Base-by-base conservation (phyloP, 495 filamentous ascomycete genomes). In the Cudoniella acicularis region DNA sequence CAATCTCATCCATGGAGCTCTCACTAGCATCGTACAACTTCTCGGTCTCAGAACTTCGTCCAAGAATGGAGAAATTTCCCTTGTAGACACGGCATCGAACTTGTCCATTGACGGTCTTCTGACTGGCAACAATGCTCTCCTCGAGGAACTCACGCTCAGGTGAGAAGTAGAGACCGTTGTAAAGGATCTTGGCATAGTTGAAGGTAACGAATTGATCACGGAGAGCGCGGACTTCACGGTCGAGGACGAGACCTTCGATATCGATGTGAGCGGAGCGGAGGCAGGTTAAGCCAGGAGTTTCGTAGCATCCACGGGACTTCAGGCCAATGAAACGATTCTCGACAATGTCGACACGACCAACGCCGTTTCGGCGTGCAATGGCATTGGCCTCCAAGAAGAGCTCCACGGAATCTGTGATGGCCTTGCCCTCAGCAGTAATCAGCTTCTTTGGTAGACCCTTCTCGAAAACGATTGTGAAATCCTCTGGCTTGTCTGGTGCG, bases 271-370 rank as follows among this genome's bases (percentile, higher is more conserved):
- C 90, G 54, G 83, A 75, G 51, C 90, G 85, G 51, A 89, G 78
- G 73, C 84, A 54, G 52, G 89, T 92, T 46, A 90, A 73, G 63
- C 80, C 79, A 3, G 79, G 79, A 51, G 91, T 86, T 70, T 96
- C 92, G 78, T 96, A 96, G 83, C 92, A 96, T 65, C 92, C 92
- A 67, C 91, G 84, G 70, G 81, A 86, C 82, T 96, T 95, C 69
- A 94, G 76, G 49, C 74, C 89, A 66, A 93, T 90, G 77, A 90
- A 92, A 47, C 89, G 83, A 75, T 88, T 91, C 82, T 96, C 92
- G 51, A 93, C 92, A 65, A 96, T 96, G 69, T 96, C 92, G 63
- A 96, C 87, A 67, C 92, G 78, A 63, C 92, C 93, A 59, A 96
- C 79, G 68, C 92, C 93, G 72, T 92, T 71, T 50, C 75, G 80